Base-by-base conservation (phyloP, 331 rosid genomes). In the Stylosanthes scabra region DNA sequence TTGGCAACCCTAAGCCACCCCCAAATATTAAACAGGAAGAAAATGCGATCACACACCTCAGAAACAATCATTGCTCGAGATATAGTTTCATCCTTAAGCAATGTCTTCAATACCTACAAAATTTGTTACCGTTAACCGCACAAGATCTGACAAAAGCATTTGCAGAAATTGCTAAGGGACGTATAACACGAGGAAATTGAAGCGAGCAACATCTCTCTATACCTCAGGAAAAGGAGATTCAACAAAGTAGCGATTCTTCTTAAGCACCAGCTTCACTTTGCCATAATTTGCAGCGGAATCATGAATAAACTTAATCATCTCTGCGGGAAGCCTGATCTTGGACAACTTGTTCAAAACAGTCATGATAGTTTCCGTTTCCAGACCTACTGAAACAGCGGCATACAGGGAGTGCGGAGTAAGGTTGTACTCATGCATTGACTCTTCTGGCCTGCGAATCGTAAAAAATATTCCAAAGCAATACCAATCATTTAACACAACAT, bases 201-300 rank as follows among this genome's bases (percentile, higher is more conserved):
- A 7, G 50, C n/a, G 54, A 72, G 45, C 57, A 9, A 57, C 49
- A 50, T 55, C 39, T 57, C 56, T 85, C 50, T 84, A 75, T 83
- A 79, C 98, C 91, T 87, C 96, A 2, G 97, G 96, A 75, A 84
- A 88, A 7, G 98, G 98, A 59, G 98, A 93, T 75, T 90, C 98
- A 34, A 93, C 74, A 52, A 86, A 83, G 85, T 90, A 93, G 27
- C 89, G 81, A 66, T 93, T 93, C 86, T 90, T 93, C 83, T 93
- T 93, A 50, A 93, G 97, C 58, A 93, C 98, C 0, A 90, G 98
- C 85, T 93, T 93, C 81, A 93, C 98, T 81, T 93, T 90, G 61
- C 98, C 98, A 61, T 93, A 93, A 78, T 93, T 93, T 14, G 97
- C 84, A 40, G 98, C 90, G 29, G 98, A 90, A 71, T 82, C 93